Evolutionary conservation across 306 rosid genomes (phyloP), one percentile per base, ranked within the genome.

Genomic region (Vigna nakashimae): DNA sequence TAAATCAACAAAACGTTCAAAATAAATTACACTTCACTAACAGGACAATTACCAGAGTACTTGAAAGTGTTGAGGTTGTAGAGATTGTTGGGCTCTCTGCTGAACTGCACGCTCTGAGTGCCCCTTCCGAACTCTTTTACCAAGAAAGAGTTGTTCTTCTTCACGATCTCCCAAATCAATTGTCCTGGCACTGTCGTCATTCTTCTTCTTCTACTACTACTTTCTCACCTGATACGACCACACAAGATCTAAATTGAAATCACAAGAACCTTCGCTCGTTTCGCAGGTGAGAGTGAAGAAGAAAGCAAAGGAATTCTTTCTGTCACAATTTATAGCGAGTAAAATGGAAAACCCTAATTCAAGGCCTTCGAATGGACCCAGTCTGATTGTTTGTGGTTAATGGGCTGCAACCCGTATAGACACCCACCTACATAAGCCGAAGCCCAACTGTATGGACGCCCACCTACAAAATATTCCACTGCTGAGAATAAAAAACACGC

Each of bases 131-230:
- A 94, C 88, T 94, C 83, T 79, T 90, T 92, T 49, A 94, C 98
- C 82, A 92, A 81, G 65, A 92, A 94, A 1, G 76, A 89, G 92
- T 94, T 94, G 85, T 92, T 90, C 87, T 65, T 92, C 86, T 94
- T 94, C 71, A 94, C 97, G 55, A 94, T 88, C 93, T 94, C 97
- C 98, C 98, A 94, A 6, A 94, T 74, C 73, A 94, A 86, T 9
- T 86, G 96, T 18, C 96, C 98, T 1, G 98, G 90, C n/a, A 91
- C 88, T 0, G 90, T 75, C 64, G 98, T 77, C 98, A 94, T 94
- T 65, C 1, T 49, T 67, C 79, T 75, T 50, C 50, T 75, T 38
- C 60, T 69, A 38, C 60, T 75, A 15, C 74, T 42, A 10, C 14
- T 9, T 26, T 53, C 78, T 42, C 42, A 59, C 79, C 90, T 87